phyloP scores from a whole-genome alignment of 306 rosid genomes.

The Fragaria ananassa region DNA sequence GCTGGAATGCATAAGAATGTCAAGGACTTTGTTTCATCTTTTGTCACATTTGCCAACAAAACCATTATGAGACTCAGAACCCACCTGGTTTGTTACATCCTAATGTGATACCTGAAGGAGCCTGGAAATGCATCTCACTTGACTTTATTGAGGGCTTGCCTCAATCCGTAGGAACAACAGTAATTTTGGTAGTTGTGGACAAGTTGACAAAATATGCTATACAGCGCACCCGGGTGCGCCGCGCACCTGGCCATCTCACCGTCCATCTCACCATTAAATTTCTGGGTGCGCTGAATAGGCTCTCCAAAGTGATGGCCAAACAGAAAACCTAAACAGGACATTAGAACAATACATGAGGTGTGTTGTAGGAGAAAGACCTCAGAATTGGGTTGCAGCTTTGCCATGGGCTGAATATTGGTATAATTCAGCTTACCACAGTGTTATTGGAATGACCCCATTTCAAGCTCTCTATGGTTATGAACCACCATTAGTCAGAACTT shows the following conservation, averaged over 20 bases:
- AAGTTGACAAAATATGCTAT: neutral
- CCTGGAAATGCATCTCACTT: neutral
- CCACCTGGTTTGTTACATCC: neutral
- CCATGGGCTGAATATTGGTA: neutral
- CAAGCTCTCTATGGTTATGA: neutral
- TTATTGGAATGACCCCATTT: neutral
- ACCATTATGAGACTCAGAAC: neutral
- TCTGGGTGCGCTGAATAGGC: too few relatives aligned
- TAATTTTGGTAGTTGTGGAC: neutral
- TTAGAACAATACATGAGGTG: neutral
- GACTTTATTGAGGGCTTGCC: neutral
- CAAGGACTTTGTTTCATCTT: too few relatives aligned
- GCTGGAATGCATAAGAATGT: too few relatives aligned
- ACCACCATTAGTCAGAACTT: neutral
- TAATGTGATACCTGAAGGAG: neutral
- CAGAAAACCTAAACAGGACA: neutral
- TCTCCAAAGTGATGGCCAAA: neutral
- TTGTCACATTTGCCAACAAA: too few relatives aligned
- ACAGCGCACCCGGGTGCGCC: too few relatives aligned
- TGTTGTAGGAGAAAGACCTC: neutral
- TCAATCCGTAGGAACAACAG: neutral
- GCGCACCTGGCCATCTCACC: too few relatives aligned
- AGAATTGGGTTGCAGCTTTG: neutral
- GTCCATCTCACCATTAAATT: too few relatives aligned
- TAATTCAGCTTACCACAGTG: neutral